These are phyloP conservation scores for Aegilops longissima DNA, from an alignment of 176 grass and related monocot species.

Conservation along the genomic window DNA sequence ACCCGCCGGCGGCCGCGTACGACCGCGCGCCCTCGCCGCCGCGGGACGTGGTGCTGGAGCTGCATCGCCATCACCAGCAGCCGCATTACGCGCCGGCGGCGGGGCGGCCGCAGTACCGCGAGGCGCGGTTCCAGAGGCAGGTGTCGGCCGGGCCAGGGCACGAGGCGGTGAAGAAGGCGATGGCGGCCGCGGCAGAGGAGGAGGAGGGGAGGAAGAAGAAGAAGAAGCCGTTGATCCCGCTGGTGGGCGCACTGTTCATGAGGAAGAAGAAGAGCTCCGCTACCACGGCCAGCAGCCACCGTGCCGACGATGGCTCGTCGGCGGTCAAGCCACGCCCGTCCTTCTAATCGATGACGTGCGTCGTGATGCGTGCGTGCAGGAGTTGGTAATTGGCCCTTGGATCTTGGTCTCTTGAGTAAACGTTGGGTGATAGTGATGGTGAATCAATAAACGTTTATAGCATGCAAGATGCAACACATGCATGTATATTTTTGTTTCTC, in stretches of 20 bases:
- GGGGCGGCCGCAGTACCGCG: constrained; percentile 10
- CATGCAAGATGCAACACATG: background rate
- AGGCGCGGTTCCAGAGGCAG: constrained; percentile 47
- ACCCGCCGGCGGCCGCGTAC: constrained; percentile 47
- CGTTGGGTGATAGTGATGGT: too few species aligned
- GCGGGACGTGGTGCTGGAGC: constrained; percentile 38
- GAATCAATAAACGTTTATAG: background rate
- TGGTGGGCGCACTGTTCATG: constrained; percentile 64
- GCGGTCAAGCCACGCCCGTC: constrained; percentile 3
- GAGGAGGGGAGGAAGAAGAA: constrained; percentile 55
- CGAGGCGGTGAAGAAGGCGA: background rate
- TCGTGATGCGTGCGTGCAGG: background rate
- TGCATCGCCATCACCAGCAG: background rate
- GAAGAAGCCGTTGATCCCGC: constrained; percentile 76
- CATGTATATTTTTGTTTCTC: background rate
- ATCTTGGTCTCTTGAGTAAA: background rate
- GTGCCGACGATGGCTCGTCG: background rate
- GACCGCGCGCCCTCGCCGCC: background rate
- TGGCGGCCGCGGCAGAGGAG: background rate
- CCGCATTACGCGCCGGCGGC: background rate
- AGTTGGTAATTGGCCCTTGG: background rate
- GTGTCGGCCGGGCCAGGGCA: constrained; percentile 32
- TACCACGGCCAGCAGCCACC: background rate
- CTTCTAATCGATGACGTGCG: constrained; percentile 28
- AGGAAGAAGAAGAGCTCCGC: constrained; percentile 61